Base-by-base conservation (phyloP, 2,329 filamentous ascomycete genomes). In the Verticillium nonalfalfae region DNA sequence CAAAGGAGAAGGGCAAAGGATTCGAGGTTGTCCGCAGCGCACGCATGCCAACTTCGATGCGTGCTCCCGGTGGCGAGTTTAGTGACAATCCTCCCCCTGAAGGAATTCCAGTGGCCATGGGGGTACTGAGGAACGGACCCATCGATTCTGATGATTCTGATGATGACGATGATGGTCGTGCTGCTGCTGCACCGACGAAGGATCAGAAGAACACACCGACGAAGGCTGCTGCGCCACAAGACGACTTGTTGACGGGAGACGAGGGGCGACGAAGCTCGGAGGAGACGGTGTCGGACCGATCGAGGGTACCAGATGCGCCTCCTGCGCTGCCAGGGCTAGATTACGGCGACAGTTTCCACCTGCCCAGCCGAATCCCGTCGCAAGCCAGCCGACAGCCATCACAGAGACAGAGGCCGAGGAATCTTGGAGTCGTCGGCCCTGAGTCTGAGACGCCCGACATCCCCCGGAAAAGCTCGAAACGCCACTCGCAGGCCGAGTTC, bases 21-120 rank as follows among this genome's bases (percentile, higher is more conserved):
- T 99, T 99, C 67, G 95, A 98, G 73, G 95, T 99, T 5, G 94
- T 99, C 15, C 82, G 95, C 69, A 97, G 93, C 72, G 86, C 92
- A 7, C 85, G 93, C 60, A 93, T 95, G 79, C 93, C 93, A 2
- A 89, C 90, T 7, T 87, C 88, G 62, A 90, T 92, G 79, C 83
- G 82, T 65, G 76, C 78, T 66, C 79, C 74, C 70, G 81, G 75
- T 34, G 76, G 81, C 10, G 81, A 84, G 35, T 82, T 86, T 62
- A 86, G 84, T 50, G 81, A 89, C 62, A 90, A 90, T 59, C 84
- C 86, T 1, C 91, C 84, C 1, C 85, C 85, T 0, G 84, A 88
- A 67, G 86, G 86, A 1, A 85, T 88, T 40, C 86, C 86, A 4
- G 84, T 89, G 10, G 85, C 85, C 26, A 86, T 84, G 80, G 82